Base-by-base conservation (phyloP, 176 grass and related monocot species). In the Panicum miliaceum region DNA sequence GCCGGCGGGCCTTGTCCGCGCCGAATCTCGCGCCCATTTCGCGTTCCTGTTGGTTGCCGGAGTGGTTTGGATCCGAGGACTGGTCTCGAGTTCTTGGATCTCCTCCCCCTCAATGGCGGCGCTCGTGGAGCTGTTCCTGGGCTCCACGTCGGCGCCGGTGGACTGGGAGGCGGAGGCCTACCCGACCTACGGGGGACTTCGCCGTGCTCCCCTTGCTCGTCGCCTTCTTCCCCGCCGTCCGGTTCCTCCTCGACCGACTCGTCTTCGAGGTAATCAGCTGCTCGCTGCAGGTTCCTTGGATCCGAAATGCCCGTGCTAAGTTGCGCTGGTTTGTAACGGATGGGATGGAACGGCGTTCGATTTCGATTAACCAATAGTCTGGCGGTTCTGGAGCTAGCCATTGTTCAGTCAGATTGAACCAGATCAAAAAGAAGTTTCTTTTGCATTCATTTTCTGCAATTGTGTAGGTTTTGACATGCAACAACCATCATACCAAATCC, bases 161-260 rank as follows among this genome's bases (percentile, higher is more conserved):
- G 89, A 94, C 80, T 97, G 90, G 95, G 95, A 94, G 61, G 79
- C 64, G 6, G 92, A 97, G 81, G 64, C 87, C 18, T 93, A 93
- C 52, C 95, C 92, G 41, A 85, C 65, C 7, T 97, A 91, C 78
- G 54, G 86, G 86, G 27, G 92, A 97, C 86, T 97, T 91, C 84
- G 66, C 52, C 34, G 88, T 86, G 23, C 95, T 97, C 53, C 95
- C 95, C 4, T 86, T 97, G 48, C 88, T 97, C 66, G 86, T 87
- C 62, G 73, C 92, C 68, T 97, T 94, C 95, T 97, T 97, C 86
- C 92, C 86, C 16, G 86, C 90, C 29, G 54, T 94, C 52, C 86
- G 95, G 48, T 97, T 91, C 88, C 86, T 97, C 84, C 92, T 97
- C 51, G 95, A 94, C 88, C 86, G 89, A 46, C 84, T 94, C 74